A percentile compares a stretch with the other conserved stretches of the same genome.
Evolutionary conservation across 2,329 filamentous ascomycete genomes (phyloP).

Genomic region (Leptoxyphium fumago): DNA sequence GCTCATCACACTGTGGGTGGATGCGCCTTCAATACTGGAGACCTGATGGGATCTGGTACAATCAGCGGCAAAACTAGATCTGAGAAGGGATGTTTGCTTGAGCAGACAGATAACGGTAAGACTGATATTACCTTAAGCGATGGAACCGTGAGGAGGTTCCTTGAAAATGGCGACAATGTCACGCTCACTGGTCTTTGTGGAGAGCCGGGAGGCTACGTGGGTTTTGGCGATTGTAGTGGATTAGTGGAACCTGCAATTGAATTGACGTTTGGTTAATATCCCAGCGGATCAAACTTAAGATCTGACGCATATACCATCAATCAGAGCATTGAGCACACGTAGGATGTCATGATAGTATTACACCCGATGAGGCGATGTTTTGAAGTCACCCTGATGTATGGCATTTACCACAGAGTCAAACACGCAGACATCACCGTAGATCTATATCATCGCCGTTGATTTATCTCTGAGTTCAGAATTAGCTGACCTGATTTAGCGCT

Average conservation of each 20-base stretch:
- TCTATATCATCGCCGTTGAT: no score
- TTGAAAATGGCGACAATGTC: slow-evolving; percentile 61
- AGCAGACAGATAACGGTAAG: slow-evolving; percentile 59
- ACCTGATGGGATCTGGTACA: slow-evolving; percentile 65
- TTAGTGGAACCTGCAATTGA: slow-evolving; percentile 38
- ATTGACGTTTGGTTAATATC: background rate
- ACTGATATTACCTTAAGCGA: slow-evolving; percentile 43
- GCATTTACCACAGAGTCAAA: no score
- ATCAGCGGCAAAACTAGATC: slow-evolving; percentile 50
- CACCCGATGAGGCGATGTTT: no score
- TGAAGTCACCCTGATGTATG: no score
- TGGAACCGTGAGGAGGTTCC: slow-evolving; percentile 53
- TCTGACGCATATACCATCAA: no score
- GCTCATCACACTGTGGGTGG: slow-evolving; percentile 65
- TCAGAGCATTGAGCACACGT: no score
- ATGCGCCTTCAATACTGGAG: slow-evolving; percentile 58
- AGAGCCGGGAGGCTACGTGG: slow-evolving; percentile 48
- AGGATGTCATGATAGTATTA: no score
- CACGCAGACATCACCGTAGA: no score
- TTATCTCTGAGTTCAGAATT: no score
- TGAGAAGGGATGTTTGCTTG: slow-evolving; percentile 54
- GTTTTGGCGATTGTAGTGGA: slow-evolving; percentile 61
- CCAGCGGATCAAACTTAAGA: no score
- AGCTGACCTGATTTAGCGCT: no score
- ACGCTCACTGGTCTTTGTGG: slow-evolving; percentile 52